These are phyloP conservation scores for Starmerella bombi DNA, from an alignment of 805 yeast genomes.

Conservation along the genomic window DNA sequence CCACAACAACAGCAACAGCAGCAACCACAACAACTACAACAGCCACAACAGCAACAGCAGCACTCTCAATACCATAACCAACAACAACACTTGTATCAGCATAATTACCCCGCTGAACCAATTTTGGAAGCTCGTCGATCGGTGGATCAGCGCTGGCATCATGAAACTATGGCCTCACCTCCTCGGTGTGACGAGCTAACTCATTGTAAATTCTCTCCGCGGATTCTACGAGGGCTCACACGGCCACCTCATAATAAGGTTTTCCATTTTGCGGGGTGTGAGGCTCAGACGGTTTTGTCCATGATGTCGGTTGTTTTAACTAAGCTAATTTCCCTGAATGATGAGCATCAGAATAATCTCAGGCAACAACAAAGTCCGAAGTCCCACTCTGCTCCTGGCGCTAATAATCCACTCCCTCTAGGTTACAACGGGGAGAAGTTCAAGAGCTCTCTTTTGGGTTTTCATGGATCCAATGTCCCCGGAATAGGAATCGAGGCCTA, in stretches of 20 bases:
- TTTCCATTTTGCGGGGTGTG: constrained; percentile 66
- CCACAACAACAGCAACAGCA: background rate
- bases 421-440: constrained; percentile 21
- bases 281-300: constrained; percentile 62
- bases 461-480: constrained; percentile 92
- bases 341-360: constrained; percentile 28
- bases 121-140: constrained; percentile 11
- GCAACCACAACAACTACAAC: constrained; percentile 1
- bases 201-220: constrained; percentile 8
- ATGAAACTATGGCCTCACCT: constrained; percentile 15
- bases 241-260: constrained; percentile 10
- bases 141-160: constrained; percentile 10
- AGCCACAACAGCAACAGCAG: constrained; percentile 2
- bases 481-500: constrained; percentile 89
- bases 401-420: constrained; percentile 20
- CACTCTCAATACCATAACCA: background rate
- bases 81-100: background rate
- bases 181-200: constrained; percentile 5
- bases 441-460: constrained; percentile 47
- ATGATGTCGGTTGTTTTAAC: constrained; percentile 80
- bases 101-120: constrained; percentile 14
- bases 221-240: constrained; percentile 8
- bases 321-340: constrained; percentile 83
- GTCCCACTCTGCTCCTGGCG: constrained; percentile 24
- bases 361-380: constrained; percentile 43